These are phyloP conservation scores for Stenocarpella maydis DNA, from an alignment of 2,329 filamentous ascomycete species.

Conservation along the genomic window DNA sequence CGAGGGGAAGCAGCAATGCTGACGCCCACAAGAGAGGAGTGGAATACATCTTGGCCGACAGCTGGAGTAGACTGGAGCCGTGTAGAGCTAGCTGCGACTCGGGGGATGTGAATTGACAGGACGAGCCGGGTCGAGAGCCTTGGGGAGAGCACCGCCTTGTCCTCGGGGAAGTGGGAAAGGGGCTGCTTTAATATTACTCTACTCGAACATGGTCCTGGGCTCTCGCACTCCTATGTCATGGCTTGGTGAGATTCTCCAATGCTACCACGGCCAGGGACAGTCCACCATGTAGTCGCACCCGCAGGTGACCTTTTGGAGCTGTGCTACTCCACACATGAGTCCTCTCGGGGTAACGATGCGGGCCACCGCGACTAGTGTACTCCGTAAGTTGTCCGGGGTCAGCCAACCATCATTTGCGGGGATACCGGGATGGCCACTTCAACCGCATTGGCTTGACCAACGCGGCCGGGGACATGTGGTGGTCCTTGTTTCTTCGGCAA, in stretches of 20 bases:
- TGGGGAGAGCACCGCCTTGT: not conserved
- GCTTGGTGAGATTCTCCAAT: conserved; percentile 21
- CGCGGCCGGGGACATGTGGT: conserved; percentile 25
- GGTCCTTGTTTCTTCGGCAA: conserved; percentile 8
- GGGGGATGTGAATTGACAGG: not conserved
- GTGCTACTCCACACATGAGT: conserved; percentile 17
- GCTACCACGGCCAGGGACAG: conserved; percentile 21
- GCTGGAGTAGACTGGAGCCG: not conserved
- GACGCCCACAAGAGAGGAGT: conserved; percentile 36
- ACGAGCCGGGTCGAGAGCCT: conserved; percentile 11
- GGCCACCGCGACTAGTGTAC: conserved; percentile 14
- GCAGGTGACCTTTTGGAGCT: conserved; percentile 18
- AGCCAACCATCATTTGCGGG: conserved; percentile 15
- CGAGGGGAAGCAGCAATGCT: conserved; percentile 44
- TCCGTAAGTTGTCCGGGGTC: conserved; percentile 21
- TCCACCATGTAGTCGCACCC: not conserved
- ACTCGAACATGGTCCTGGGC: not conserved
- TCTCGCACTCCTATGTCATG: conserved; percentile 19
- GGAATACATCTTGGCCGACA: conserved; percentile 29
- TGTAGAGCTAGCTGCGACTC: conserved; percentile 8
- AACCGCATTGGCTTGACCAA: conserved; percentile 11
- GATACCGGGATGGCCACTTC: conserved; percentile 12
- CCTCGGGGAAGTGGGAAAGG: not conserved
- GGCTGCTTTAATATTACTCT: conserved; percentile 1
- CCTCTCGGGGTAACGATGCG: conserved; percentile 4